Percentiles rank a stretch among this genome's conserved stretches.
phyloP scores from a whole-genome alignment of 2,329 filamentous ascomycete genomes.

The Tolypocladium paradoxum region DNA sequence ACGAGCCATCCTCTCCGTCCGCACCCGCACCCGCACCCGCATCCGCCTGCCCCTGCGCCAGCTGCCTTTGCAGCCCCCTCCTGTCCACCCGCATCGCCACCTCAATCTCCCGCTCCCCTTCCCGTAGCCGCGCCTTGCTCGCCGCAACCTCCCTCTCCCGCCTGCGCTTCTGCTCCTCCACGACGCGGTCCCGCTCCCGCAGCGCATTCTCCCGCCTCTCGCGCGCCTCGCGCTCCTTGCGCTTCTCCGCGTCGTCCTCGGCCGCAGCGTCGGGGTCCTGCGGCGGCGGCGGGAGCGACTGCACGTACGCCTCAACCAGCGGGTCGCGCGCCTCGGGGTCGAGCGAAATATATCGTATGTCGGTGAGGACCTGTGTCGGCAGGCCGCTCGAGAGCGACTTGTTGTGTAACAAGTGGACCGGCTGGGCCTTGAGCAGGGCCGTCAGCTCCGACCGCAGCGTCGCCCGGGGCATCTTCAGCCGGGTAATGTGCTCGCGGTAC shows the following conservation, averaged over 20 bases:
- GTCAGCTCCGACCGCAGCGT: constrained; percentile 61
- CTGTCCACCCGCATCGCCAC: constrained; percentile 59
- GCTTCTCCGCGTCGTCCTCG: constrained; percentile 39
- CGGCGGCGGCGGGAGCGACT: constrained; percentile 49
- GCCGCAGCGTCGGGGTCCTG: constrained; percentile 26
- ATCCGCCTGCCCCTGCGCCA: constrained; percentile 25
- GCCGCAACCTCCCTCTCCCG: constrained; percentile 48
- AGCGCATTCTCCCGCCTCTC: constrained; percentile 55
- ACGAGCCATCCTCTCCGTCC: background rate
- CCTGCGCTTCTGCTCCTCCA: constrained; percentile 52
- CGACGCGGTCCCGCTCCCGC: constrained; percentile 49
- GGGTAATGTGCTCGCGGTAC: constrained; percentile 63
- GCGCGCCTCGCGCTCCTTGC: constrained; percentile 39
- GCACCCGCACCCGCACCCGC: constrained; percentile 6
- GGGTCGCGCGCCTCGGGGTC: constrained; percentile 49
- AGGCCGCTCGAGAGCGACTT: constrained; percentile 44
- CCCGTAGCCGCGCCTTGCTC: constrained; percentile 50
- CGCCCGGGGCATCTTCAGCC: constrained; percentile 54
- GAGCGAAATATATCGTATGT: constrained; percentile 61
- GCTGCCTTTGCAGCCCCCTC: constrained; percentile 52
- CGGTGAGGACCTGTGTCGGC: constrained; percentile 50
- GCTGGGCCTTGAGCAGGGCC: constrained; percentile 51
- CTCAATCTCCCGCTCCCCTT: constrained; percentile 58
- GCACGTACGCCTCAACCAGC: constrained; percentile 56
- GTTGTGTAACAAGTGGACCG: constrained; percentile 48